Percentiles rank a stretch among this genome's conserved stretches.
phyloP scores from a whole-genome alignment of 805 yeast species.

The Candida vaughaniae region DNA sequence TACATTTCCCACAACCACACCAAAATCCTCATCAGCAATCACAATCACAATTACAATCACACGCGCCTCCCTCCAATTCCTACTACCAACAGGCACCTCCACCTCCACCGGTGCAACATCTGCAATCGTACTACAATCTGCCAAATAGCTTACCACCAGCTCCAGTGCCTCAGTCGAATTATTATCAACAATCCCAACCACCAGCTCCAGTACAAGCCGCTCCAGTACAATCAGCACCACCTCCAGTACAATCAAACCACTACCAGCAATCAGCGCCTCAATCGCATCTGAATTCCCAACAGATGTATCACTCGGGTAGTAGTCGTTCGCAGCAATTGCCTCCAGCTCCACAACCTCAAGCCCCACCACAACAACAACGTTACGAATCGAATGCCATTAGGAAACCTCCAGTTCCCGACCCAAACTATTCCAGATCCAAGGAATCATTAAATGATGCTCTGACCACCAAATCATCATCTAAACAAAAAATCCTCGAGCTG shows the following conservation, averaged over 20 bases:
- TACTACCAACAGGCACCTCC: slow-evolving; percentile 7
- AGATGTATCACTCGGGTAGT: slow-evolving; percentile 2
- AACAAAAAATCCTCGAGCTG: slow-evolving; percentile 44
- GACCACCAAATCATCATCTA: slow-evolving; percentile 19
- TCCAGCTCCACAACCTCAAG: slow-evolving; percentile 4
- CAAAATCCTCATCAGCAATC: slow-evolving; percentile 13
- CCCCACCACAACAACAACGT: slow-evolving; percentile 9
- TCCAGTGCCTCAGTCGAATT: slow-evolving; percentile 12
- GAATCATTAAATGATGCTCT: slow-evolving; percentile 20
- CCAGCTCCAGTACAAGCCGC: too few species aligned
- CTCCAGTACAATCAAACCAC: slow-evolving; percentile 12
- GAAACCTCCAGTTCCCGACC: slow-evolving; percentile 10
- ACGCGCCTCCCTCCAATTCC: slow-evolving; percentile 9
- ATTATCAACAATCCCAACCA: too few species aligned
- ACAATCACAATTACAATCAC: not conserved
- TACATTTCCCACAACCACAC: slow-evolving; percentile 13
- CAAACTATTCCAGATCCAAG: slow-evolving; percentile 7
- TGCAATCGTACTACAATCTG: not conserved
- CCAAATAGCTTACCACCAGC: not conserved
- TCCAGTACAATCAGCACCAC: slow-evolving; percentile 11
- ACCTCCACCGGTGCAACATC: slow-evolving; percentile 7
- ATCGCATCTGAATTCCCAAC: slow-evolving; percentile 12
- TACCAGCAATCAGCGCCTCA: slow-evolving; percentile 11
- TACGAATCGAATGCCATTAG: slow-evolving; percentile 13
- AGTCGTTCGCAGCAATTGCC: slow-evolving; percentile 4